Evolutionary conservation across 2,329 filamentous ascomycete genomes (phyloP).

Genomic region (Stemphylium lycopersici): DNA sequence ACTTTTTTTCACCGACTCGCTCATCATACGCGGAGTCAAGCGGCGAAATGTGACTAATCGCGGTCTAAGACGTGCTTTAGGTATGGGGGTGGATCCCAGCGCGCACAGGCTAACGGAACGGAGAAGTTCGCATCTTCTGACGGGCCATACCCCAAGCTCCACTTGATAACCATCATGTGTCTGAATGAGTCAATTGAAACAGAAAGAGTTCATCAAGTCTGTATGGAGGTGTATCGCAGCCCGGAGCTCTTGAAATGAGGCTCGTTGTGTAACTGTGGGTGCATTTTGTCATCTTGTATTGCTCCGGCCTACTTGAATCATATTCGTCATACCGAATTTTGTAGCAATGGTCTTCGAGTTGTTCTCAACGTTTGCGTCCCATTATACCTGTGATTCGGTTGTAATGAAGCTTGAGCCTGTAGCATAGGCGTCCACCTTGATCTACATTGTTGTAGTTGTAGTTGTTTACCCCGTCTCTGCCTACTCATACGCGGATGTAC

Average conservation of each 20-base stretch:
- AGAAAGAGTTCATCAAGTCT: neutral
- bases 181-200: neutral
- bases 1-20: conserved; percentile 6
- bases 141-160: neutral
- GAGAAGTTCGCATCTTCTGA: conserved; percentile 1
- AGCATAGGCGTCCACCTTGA: neutral
- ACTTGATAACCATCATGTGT: neutral
- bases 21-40: neutral
- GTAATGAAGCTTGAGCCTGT: neutral
- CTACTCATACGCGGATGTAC: neutral
- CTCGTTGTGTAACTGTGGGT: too few species aligned
- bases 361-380: neutral
- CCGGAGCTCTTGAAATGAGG: too few species aligned
- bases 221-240: too few species aligned
- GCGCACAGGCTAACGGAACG: neutral
- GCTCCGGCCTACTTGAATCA: neutral
- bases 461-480: neutral
- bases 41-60: conserved; percentile 9
- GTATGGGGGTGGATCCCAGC: conserved; percentile 2
- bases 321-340: neutral
- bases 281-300: neutral
- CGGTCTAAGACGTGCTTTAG: neutral
- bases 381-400: neutral
- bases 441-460: neutral
- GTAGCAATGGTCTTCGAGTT: neutral